Conservation (phyloP, 176 grass and related monocot genomes). For the Saccharum spontaneum region DNA sequence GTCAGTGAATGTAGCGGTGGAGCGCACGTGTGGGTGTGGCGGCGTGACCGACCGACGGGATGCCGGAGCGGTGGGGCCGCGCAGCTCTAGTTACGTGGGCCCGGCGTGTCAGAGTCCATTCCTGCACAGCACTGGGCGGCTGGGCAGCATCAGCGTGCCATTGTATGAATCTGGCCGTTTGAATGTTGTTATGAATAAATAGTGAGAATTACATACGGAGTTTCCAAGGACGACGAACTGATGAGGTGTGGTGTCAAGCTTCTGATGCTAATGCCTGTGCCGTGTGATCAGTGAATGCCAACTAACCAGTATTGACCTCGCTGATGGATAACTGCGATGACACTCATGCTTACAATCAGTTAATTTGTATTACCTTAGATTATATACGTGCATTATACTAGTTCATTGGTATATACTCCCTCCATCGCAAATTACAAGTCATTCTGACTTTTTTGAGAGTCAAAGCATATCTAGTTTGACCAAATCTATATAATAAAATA, state of each 20-base stretch:
- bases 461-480: no score
- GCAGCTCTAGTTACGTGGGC: background rate
- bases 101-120: background rate
- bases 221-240: background rate
- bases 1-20: background rate
- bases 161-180: background rate
- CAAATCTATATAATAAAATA: no score
- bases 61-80: background rate
- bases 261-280: background rate
- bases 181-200: background rate
- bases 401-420: no score
- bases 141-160: background rate
- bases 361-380: no score
- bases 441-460: no score
- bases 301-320: background rate
- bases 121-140: background rate
- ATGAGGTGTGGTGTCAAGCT: background rate
- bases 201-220: background rate
- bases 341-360: no score
- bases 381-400: no score
- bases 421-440: no score
- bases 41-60: background rate
- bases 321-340: no score
- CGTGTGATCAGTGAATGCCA: background rate
- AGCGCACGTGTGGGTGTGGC: constrained; percentile 29